These are phyloP conservation scores for Arctium minus DNA, from an alignment of 129 eudicot species.

Conservation along the genomic window DNA sequence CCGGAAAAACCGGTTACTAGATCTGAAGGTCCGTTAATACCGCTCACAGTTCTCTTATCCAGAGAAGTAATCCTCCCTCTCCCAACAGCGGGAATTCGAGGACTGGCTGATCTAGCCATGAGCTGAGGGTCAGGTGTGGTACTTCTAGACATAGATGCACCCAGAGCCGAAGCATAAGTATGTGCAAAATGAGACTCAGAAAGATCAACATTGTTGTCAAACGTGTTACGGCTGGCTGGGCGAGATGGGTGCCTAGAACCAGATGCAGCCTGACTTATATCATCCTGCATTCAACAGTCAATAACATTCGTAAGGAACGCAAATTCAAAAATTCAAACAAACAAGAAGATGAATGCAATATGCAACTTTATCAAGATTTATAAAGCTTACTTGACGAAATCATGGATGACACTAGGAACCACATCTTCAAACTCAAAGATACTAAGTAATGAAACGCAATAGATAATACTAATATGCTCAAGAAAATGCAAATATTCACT, in stretches of 20 bases:
- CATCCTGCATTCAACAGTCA: conserved; percentile 48
- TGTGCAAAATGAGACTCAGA: conserved; percentile 52
- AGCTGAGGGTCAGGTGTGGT: conserved; percentile 85
- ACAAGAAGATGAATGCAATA: not conserved
- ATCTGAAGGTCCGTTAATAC: conserved; percentile 51
- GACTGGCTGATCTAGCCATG: conserved; percentile 64
- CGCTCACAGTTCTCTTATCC: conserved; percentile 42
- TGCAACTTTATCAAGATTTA: not conserved
- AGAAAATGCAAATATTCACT: not conserved
- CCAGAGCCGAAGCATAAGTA: conserved; percentile 78
- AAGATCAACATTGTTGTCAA: conserved; percentile 50
- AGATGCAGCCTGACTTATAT: conserved; percentile 41
- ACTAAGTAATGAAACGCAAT: too few relatives aligned
- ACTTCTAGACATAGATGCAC: conserved; percentile 86
- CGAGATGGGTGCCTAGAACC: conserved; percentile 60
- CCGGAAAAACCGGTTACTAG: conserved; percentile 66
- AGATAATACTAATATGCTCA: not conserved
- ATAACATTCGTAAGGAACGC: not conserved
- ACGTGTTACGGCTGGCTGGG: conserved; percentile 75
- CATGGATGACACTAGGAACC: too few relatives aligned
- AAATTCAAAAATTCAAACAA: too few relatives aligned
- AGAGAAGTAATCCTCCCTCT: conserved; percentile 44
- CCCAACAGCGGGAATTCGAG: conserved; percentile 59
- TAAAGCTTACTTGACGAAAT: too few relatives aligned
- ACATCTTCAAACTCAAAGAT: too few relatives aligned